Percentiles rank a stretch among this genome's conserved stretches.
phyloP scores from a whole-genome alignment of 1,284 basidiomycete species.

The Cryptococcus hybrid region DNA sequence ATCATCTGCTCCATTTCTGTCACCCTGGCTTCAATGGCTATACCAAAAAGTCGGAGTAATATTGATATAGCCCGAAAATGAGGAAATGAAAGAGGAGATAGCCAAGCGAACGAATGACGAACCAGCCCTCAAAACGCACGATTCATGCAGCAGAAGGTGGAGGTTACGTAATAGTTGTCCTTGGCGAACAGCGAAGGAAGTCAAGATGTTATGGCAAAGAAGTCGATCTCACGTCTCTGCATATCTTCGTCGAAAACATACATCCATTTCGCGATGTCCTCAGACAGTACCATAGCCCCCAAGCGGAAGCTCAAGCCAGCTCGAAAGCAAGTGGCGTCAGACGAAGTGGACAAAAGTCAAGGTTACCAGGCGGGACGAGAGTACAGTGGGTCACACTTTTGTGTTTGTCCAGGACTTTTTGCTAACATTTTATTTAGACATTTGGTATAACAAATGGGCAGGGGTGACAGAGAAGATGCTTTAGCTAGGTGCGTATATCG shows the following conservation, averaged over 20 bases:
- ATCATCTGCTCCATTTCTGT: no score
- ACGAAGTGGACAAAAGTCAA: conserved; percentile 83
- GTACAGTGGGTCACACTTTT: conserved; percentile 65
- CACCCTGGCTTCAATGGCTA: no score
- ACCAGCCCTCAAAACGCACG: background rate
- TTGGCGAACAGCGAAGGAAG: no score
- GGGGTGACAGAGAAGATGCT: conserved; percentile 91
- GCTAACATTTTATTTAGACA: conserved; percentile 59
- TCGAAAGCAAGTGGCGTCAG: conserved; percentile 82
- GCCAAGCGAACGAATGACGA: no score
- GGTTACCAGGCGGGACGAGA: conserved; percentile 89
- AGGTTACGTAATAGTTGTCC: conserved; percentile 3
- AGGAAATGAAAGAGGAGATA: background rate
- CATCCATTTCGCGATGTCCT: conserved; percentile 14
- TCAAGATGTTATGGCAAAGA: no score
- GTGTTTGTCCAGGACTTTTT: background rate
- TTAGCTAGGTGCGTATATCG: conserved; percentile 73
- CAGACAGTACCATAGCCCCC: conserved; percentile 16
- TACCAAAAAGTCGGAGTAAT: background rate
- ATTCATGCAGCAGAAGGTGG: background rate
- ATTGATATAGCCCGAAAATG: background rate
- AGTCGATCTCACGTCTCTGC: background rate
- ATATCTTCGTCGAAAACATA: background rate
- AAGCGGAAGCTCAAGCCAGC: conserved; percentile 60
- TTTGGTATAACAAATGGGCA: conserved; percentile 99